Evolutionary conservation across 2,329 filamentous ascomycete species (phyloP).

Genomic region (Diaporthe caulivora): DNA sequence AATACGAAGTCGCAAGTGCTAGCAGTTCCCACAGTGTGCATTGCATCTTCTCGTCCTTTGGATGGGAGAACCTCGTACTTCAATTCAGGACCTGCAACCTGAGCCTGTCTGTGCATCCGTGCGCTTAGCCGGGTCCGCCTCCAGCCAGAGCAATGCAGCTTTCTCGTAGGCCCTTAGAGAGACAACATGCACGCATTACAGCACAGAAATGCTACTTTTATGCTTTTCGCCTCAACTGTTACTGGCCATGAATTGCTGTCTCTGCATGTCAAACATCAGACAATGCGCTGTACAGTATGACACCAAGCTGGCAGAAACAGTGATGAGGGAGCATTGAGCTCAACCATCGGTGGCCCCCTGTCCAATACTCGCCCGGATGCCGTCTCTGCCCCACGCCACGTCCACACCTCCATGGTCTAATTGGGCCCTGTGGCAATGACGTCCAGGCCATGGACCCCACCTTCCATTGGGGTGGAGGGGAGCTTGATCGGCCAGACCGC

Average conservation of each 20-base stretch:
- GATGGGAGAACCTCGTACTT: background rate
- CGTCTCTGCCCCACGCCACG: constrained; percentile 29
- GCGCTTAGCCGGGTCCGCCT: background rate
- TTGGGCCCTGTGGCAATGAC: constrained; percentile 36
- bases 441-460: constrained; percentile 27
- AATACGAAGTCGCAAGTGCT: constrained; percentile 19
- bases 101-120: background rate
- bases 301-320: background rate
- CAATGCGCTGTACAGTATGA: background rate
- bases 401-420: constrained; percentile 12
- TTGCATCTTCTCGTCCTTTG: background rate
- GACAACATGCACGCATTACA: background rate
- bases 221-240: background rate
- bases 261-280: background rate
- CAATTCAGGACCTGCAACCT: background rate
- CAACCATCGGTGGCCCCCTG: background rate
- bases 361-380: constrained; percentile 19
- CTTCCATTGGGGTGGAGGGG: constrained; percentile 31
- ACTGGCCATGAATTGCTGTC: background rate
- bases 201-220: background rate
- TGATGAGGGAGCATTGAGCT: constrained; percentile 1
- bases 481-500: constrained; percentile 30
- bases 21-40: constrained; percentile 14
- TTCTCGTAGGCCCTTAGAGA: background rate
- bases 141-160: background rate